A percentile compares a stretch with the other conserved stretches of the same genome.
Conservation (phyloP, 2,329 filamentous ascomycete genomes). For the Triangularia verruculosa region DNA sequence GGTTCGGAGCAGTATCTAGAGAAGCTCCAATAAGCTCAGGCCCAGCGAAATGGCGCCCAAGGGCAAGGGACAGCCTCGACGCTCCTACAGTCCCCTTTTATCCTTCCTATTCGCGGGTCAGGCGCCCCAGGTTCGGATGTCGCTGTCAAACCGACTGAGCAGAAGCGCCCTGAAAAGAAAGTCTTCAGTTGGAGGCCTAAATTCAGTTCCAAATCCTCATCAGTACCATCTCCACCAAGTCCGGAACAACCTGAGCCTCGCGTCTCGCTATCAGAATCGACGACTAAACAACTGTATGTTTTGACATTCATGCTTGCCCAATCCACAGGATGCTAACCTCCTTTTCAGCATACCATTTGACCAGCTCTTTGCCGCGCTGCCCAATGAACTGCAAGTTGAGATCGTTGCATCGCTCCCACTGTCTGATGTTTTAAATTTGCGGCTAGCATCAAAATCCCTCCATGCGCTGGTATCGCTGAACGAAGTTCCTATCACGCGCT, state of each 20-base stretch:
- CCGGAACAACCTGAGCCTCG: slow-evolving; percentile 28
- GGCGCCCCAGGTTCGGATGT: slow-evolving; percentile 22
- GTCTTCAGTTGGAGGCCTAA: slow-evolving; percentile 44
- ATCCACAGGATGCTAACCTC: slow-evolving; percentile 4
- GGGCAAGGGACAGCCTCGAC: slow-evolving; percentile 1
- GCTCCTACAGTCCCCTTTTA: slow-evolving; percentile 27
- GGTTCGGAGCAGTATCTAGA: slow-evolving; percentile 63
- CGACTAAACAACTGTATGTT: slow-evolving; percentile 34
- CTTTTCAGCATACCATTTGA: slow-evolving; percentile 46
- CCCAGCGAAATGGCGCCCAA: slow-evolving; percentile 25
- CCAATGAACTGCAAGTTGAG: slow-evolving; percentile 61
- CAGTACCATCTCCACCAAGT: slow-evolving; percentile 7
- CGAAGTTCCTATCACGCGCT: slow-evolving; percentile 59
- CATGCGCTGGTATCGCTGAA: slow-evolving; percentile 59
- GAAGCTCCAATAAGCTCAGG: slow-evolving; percentile 55
- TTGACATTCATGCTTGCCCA: not conserved
- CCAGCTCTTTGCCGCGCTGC: slow-evolving; percentile 55
- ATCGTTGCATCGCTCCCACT: slow-evolving; percentile 59
- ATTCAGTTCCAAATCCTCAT: slow-evolving; percentile 19
- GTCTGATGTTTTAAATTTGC: slow-evolving; percentile 58
- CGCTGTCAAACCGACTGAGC: slow-evolving; percentile 24
- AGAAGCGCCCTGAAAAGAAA: slow-evolving; percentile 29
- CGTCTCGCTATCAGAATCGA: slow-evolving; percentile 22
- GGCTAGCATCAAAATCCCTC: slow-evolving; percentile 57
- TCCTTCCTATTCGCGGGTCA: slow-evolving; percentile 30